These are phyloP conservation scores for Solanum chilense DNA, from an alignment of 257 asterid genomes.

Conservation along the genomic window DNA sequence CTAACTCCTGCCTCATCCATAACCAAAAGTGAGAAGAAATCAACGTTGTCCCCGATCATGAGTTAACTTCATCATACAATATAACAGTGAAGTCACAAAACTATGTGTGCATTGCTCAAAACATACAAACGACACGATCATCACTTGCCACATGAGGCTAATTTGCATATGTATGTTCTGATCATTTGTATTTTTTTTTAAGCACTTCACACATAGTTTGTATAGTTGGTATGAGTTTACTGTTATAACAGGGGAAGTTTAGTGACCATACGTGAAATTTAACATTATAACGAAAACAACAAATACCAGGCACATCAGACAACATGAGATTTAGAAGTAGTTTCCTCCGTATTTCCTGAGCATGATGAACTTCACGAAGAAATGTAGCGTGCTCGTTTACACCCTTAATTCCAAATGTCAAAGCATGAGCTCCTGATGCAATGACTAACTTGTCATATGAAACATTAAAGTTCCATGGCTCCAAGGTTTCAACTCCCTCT, in stretches of 20 bases:
- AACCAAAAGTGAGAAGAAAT: neutral
- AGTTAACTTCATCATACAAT: neutral
- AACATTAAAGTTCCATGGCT: conserved; percentile 68
- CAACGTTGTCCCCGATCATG: neutral
- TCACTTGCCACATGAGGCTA: neutral
- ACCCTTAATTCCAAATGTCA: conserved; percentile 90
- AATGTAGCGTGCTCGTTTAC: conserved; percentile 73
- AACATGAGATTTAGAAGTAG: conserved; percentile 84
- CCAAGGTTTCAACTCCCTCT: conserved; percentile 46
- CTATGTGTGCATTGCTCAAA: neutral
- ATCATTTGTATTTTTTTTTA: neutral
- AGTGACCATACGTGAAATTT: too few relatives aligned
- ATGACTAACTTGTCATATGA: conserved; percentile 83
- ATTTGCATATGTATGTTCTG: neutral
- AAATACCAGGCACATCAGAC: conserved; percentile 83
- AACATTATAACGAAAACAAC: neutral
- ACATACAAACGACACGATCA: neutral
- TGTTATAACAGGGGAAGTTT: neutral
- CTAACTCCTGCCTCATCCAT: conserved; percentile 45
- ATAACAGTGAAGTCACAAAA: neutral
- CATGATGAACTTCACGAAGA: conserved; percentile 97
- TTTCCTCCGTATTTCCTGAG: conserved; percentile 91
- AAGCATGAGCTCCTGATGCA: conserved; percentile 91
- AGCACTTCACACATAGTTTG: neutral
- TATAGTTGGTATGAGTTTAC: neutral